Percentiles rank a stretch among this genome's conserved stretches.
These are phyloP conservation scores for Neopestalotiopsis sp. DNA, from an alignment of 2,329 filamentous ascomycete species.

Conservation along the genomic window DNA sequence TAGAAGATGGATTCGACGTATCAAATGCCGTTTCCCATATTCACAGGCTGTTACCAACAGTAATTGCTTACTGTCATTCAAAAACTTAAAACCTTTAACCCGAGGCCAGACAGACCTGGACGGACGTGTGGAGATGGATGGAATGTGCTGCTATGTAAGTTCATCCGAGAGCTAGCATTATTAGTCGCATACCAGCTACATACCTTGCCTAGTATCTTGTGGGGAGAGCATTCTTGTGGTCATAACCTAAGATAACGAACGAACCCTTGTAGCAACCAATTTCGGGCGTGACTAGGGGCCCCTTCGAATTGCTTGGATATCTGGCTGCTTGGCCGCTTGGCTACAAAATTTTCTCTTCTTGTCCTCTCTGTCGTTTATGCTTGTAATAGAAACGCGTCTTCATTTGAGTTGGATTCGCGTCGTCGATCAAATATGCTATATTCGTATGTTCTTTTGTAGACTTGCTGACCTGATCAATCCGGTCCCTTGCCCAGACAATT, in stretches of 20 bases:
- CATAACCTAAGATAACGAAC: conserved; percentile 1
- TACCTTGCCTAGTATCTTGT: background rate
- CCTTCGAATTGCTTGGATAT: background rate
- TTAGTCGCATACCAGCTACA: background rate
- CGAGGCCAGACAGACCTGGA: conserved; percentile 1
- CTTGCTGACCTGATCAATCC: no score
- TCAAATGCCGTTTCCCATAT: background rate
- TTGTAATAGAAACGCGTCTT: background rate
- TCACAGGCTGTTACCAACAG: conserved; percentile 1
- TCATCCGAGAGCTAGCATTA: background rate
- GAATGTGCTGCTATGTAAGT: background rate
- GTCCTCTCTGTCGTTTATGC: background rate
- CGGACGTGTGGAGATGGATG: background rate
- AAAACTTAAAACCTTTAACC: background rate
- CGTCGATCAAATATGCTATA: background rate
- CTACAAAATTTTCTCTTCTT: background rate
- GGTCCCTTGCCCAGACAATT: background rate
- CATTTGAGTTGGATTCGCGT: no score
- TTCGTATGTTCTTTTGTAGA: no score
- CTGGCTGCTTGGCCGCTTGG: background rate
- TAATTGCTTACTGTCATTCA: conserved; percentile 2
- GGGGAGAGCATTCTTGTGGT: background rate
- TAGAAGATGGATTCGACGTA: background rate
- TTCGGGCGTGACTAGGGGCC: background rate
- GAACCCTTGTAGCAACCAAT: background rate